Base-by-base conservation (phyloP, 148 eudicot species). In the Chenopodium album region DNA sequence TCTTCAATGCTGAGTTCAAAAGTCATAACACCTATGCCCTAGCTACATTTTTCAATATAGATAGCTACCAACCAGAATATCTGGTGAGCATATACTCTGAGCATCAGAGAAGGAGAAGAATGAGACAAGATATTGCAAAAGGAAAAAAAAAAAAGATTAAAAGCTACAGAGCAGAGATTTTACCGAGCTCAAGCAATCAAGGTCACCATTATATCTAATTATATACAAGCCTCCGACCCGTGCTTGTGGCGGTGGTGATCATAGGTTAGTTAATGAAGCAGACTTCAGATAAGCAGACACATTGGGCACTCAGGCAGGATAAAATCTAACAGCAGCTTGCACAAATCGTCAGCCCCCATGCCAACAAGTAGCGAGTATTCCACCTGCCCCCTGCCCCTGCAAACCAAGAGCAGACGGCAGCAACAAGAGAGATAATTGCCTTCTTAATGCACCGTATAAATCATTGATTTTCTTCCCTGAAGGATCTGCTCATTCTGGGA, bases 11-110 rank as follows among this genome's bases (percentile, higher is more conserved):
- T 71, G 66, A 71, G 67, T 37, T 85, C 52, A 54, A 19, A 47
- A 76, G 64, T 76, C 79, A 81, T 73, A 74, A 76, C 66, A 37
- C 70, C 71, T 81, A 59, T 41, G 76, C 82, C 84, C 79, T 54
- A 78, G 76, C 80, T 73, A 79, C 79, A 85, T 85, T 78, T 78
- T 85, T 81, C 87, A 85, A 60, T 74, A 85, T 78, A 72, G 78
- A 73, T 67, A 75, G 84, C 81, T 44, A 81, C 81, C 71, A 62
- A 54, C 83, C 62, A 63, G 67, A 70, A 70, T 46, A 64, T 66
- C 74, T 65, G 63, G 75, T 71, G 79, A 63, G 70, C 41, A n/a
- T 66, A 41, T 17, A 47, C 82, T 71, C 65, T 9, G 63, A 78
- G 71, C 84, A 77, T 65, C 78, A 14, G n/a, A 66, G 23, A 23